phyloP scores from a whole-genome alignment of 208 protist genomes.

The Leptomonas seymouri region DNA sequence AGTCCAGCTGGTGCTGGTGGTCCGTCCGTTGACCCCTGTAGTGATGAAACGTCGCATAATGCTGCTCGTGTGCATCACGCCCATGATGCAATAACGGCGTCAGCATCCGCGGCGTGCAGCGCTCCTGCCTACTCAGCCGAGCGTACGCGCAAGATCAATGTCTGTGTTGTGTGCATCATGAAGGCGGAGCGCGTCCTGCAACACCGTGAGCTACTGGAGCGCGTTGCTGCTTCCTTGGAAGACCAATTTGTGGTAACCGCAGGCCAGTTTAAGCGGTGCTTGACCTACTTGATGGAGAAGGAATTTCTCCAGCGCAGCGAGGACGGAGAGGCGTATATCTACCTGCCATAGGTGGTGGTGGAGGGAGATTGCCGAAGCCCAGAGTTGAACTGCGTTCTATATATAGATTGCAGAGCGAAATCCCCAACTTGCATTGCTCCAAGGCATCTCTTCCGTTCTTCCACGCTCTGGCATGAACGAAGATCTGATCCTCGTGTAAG shows the following conservation, averaged over 20 bases:
- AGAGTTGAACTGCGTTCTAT: no score
- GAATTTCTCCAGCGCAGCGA: slow-evolving; percentile 61
- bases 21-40: background rate
- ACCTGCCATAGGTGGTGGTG: slow-evolving; percentile 31
- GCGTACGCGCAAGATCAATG: slow-evolving; percentile 50
- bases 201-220: slow-evolving; percentile 45
- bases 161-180: slow-evolving; percentile 61
- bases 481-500: no score
- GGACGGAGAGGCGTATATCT: slow-evolving; percentile 50
- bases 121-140: slow-evolving; percentile 20
- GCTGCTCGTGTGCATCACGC: background rate
- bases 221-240: slow-evolving; percentile 29
- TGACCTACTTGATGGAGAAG: slow-evolving; percentile 56
- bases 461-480: no score
- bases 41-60: background rate
- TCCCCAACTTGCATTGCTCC: no score
- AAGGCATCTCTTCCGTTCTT: no score
- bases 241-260: slow-evolving; percentile 36
- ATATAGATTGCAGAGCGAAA: no score
- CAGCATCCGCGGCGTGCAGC: slow-evolving; percentile 1
- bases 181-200: slow-evolving; percentile 41
- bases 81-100: background rate
- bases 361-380: no score
- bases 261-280: slow-evolving; percentile 53
- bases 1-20: background rate